A percentile compares a stretch with the other conserved stretches of the same genome.
Conservation (phyloP, 176 grass and related monocot genomes). For the Musa troglodytarum region DNA sequence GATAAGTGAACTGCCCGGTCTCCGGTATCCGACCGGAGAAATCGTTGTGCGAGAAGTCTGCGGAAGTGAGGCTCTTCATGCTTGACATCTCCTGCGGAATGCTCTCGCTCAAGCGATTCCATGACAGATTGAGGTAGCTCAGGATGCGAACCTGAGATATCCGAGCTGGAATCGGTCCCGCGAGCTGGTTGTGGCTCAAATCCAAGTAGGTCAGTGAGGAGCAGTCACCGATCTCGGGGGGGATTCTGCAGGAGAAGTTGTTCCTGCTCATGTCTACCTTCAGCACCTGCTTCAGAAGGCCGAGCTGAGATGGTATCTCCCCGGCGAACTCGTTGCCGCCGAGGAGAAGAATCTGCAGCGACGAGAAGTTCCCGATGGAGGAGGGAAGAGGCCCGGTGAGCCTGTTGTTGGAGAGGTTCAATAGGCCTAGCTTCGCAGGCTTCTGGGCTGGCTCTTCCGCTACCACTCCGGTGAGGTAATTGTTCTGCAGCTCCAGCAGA, state of each 20-base stretch:
- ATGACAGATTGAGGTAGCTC: slow-evolving; percentile 80
- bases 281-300: slow-evolving; percentile 54
- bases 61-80: slow-evolving; percentile 86
- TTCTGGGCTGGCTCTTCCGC: slow-evolving; percentile 22
- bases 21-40: slow-evolving; percentile 53
- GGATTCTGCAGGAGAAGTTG: slow-evolving; percentile 38
- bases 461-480: slow-evolving; percentile 47
- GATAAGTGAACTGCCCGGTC: slow-evolving; percentile 76
- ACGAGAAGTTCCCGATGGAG: slow-evolving; percentile 48
- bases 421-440: slow-evolving; percentile 38
- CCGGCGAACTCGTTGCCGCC: slow-evolving; percentile 48
- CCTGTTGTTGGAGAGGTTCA: slow-evolving; percentile 65
- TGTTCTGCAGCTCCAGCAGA: slow-evolving; percentile 81
- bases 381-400: slow-evolving; percentile 44
- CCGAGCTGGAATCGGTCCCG: slow-evolving; percentile 44
- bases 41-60: slow-evolving; percentile 80
- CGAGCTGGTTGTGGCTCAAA: slow-evolving; percentile 54
- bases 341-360: slow-evolving; percentile 74
- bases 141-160: slow-evolving; percentile 49
- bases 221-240: slow-evolving; percentile 49
- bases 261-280: slow-evolving; percentile 66
- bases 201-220: slow-evolving; percentile 60
- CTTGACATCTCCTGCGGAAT: slow-evolving; percentile 52
- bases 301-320: slow-evolving; percentile 38
- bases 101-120: slow-evolving; percentile 37